Conservation (phyloP, 305 asterid species). For the Lippia alba region DNA sequence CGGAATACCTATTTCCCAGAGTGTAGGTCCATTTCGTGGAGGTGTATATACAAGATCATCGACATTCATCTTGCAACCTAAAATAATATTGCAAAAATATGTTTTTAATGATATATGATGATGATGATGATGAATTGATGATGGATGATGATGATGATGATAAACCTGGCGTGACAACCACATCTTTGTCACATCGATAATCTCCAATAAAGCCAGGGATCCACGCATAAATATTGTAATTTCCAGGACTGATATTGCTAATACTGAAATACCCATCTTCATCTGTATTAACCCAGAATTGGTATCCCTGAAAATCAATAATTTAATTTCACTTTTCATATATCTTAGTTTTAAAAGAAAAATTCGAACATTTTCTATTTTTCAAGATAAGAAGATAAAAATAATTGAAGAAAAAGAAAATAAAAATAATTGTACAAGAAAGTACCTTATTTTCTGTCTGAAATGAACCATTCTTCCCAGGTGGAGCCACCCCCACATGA, state of each 20-base stretch:
- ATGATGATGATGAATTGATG: not conserved
- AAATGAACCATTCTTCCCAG: constrained; percentile 65
- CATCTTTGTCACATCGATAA: constrained; percentile 39
- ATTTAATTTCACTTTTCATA: not conserved
- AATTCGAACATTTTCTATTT: no score
- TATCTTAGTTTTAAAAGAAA: no score
- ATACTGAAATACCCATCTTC: constrained; percentile 58
- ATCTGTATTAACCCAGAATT: constrained; percentile 68
- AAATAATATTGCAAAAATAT: not conserved
- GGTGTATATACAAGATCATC: constrained; percentile 56
- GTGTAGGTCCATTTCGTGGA: constrained; percentile 67
- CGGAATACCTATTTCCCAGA: constrained; percentile 87
- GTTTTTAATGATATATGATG: no score
- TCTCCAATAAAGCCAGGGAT: constrained; percentile 72
- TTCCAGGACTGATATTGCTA: constrained; percentile 46
- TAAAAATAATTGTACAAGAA: not conserved
- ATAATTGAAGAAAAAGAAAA: no score
- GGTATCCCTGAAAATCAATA: constrained; percentile 56
- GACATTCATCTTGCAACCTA: constrained; percentile 48
- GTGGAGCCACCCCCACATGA: constrained; percentile 64
- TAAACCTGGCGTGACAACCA: constrained; percentile 53
- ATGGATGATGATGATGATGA: no score
- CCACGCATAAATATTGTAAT: constrained; percentile 62
- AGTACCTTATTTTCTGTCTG: constrained; percentile 72
- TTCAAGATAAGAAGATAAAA: not conserved